phyloP scores from a whole-genome alignment of 768 basidiomycete species.

The Lanmaoa rubissima region DNA sequence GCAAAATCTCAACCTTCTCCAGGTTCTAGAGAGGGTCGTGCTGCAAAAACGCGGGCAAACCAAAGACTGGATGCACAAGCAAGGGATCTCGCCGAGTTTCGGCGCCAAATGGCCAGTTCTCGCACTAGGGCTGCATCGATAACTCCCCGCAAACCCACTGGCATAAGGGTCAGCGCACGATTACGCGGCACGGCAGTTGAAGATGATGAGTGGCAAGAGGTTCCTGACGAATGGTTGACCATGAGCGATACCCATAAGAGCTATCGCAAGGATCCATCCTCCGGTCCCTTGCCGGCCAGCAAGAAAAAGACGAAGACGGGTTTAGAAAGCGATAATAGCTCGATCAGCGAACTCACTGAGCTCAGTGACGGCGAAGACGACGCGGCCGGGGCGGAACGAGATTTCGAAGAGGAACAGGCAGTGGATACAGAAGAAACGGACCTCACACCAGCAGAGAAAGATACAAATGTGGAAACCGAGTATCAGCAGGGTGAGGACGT shows the following conservation, averaged over 20 bases:
- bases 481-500: conserved; percentile 2
- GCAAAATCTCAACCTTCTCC: conserved; percentile 17
- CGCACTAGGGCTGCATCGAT: conserved; percentile 8
- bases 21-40: conserved; percentile 50
- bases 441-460: neutral
- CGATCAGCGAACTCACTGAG: conserved; percentile 75
- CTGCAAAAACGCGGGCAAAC: conserved; percentile 72
- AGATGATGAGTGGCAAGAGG: conserved; percentile 74
- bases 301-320: conserved; percentile 44
- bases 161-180: conserved; percentile 66
- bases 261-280: conserved; percentile 11
- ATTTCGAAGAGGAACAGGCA: neutral
- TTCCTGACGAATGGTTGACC: conserved; percentile 71
- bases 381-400: conserved; percentile 19
- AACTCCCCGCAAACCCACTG: conserved; percentile 37
- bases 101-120: conserved; percentile 40
- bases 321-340: conserved; percentile 58
- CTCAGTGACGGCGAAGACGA: conserved; percentile 49
- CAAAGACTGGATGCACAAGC: conserved; percentile 66
- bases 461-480: neutral
- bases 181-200: conserved; percentile 51
- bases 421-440: conserved; percentile 2
- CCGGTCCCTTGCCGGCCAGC: conserved; percentile 5
- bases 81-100: conserved; percentile 62
- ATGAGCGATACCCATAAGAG: conserved; percentile 18